phyloP scores from a whole-genome alignment of 2,329 filamentous ascomycete genomes.

The Trichoderma sp. region DNA sequence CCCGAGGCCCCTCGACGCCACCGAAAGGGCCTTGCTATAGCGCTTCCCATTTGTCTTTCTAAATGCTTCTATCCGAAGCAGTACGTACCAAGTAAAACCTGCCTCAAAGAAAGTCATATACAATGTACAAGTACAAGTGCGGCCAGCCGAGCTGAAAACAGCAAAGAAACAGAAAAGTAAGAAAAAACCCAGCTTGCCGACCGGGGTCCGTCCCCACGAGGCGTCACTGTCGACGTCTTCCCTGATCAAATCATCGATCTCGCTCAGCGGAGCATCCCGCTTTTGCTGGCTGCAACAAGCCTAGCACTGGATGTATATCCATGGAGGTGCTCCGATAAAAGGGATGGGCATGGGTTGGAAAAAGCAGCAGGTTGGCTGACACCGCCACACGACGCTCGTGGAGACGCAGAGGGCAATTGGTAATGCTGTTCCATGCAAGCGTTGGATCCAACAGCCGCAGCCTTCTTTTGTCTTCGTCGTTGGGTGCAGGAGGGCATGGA shows the following conservation, averaged over 20 bases:
- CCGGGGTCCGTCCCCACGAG: slow-evolving; percentile 17
- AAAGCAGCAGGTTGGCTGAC: not conserved
- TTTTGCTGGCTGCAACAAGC: not conserved
- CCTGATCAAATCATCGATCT: slow-evolving; percentile 23
- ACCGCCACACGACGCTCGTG: slow-evolving; percentile 6
- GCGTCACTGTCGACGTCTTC: slow-evolving; percentile 9
- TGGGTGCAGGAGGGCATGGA: not conserved
- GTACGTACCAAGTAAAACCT: not conserved
- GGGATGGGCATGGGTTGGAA: not conserved
- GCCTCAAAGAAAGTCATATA: too few species aligned
- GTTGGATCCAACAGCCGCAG: not conserved
- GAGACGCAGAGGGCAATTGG: not conserved
- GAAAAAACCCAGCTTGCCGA: not conserved
- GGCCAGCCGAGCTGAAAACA: not conserved
- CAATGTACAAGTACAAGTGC: not conserved
- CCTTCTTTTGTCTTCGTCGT: not conserved
- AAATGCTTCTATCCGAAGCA: not conserved
- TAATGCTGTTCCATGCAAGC: not conserved
- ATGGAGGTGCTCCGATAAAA: slow-evolving; percentile 13
- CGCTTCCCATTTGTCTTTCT: not conserved
- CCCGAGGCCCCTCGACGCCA: not conserved
- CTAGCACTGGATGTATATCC: slow-evolving; percentile 13
- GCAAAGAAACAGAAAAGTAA: not conserved
- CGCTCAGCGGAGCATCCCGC: slow-evolving; percentile 10
- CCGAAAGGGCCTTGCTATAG: not conserved